phyloP scores from a whole-genome alignment of 78 protist genomes.

The Chrysochromulina tobinii region DNA sequence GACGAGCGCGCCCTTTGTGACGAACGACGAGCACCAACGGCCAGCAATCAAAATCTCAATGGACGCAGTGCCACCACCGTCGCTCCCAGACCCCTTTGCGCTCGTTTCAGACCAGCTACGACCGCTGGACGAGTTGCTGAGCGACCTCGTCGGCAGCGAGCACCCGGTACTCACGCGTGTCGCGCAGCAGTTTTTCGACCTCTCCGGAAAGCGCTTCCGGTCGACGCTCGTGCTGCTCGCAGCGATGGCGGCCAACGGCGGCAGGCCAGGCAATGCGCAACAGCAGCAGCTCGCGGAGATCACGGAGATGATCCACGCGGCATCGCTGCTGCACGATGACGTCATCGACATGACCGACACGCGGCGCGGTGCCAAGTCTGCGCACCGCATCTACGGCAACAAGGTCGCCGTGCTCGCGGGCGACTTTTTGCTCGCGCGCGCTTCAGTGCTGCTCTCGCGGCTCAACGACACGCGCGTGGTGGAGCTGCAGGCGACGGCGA shows the following conservation, averaged over 20 bases:
- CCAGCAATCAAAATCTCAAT: background rate
- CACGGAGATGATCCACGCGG: slow-evolving; percentile 92
- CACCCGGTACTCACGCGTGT: slow-evolving; percentile 6
- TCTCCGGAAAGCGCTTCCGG: slow-evolving; percentile 40
- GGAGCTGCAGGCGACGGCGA: slow-evolving; percentile 48
- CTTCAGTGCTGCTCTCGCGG: slow-evolving; percentile 36
- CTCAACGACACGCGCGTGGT: slow-evolving; percentile 28
- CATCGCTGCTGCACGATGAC: slow-evolving; percentile 90
- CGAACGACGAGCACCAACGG: background rate
- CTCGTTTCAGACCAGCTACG: background rate
- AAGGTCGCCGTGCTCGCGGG: slow-evolving; percentile 76
- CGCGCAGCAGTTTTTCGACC: slow-evolving; percentile 5
- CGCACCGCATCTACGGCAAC: slow-evolving; percentile 54
- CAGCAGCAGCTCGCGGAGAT: slow-evolving; percentile 52
- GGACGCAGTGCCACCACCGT: background rate
- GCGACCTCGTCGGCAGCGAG: background rate
- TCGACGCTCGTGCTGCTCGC: slow-evolving; percentile 29
- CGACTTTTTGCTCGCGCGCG: slow-evolving; percentile 76
- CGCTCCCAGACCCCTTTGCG: background rate
- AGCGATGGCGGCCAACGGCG: background rate
- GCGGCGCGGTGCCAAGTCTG: slow-evolving; percentile 52
- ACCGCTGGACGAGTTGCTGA: background rate
- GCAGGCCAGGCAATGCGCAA: background rate
- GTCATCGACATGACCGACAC: slow-evolving; percentile 73
- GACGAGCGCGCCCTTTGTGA: background rate